Evolutionary conservation across 2,329 filamentous ascomycete species (phyloP).

Genomic region (Alternaria solani): DNA sequence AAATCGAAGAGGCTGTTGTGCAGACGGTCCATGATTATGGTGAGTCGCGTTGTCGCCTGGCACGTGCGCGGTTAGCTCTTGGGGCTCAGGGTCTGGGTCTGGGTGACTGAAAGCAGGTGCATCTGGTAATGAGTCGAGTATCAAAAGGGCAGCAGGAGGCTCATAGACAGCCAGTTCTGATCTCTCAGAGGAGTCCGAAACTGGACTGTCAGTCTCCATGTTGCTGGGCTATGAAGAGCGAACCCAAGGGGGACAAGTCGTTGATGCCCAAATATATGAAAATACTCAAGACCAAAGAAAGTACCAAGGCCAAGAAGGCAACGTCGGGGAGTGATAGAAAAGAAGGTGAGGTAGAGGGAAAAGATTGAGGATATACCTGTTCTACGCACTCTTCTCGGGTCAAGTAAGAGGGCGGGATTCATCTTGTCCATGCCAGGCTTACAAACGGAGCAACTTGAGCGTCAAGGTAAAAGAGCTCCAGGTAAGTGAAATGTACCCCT

Average conservation of each 20-base stretch:
- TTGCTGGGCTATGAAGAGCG: background rate
- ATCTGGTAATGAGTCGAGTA: background rate
- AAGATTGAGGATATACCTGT: constrained; percentile 31
- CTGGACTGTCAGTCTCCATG: background rate
- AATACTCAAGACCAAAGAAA: background rate
- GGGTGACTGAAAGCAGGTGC: constrained; percentile 9
- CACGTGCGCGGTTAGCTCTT: constrained; percentile 28
- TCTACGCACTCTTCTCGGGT: constrained; percentile 32
- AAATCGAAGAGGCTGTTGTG: constrained; percentile 22
- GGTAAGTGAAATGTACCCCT: background rate
- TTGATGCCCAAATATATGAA: background rate
- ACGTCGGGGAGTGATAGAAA: background rate
- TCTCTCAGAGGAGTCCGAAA: background rate
- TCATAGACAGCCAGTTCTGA: background rate
- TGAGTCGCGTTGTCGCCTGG: constrained; percentile 29
- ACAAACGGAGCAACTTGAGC: constrained; percentile 26
- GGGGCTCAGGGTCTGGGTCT: background rate
- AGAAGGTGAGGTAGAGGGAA: constrained; percentile 4
- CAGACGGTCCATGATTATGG: constrained; percentile 10
- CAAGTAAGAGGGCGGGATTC: constrained; percentile 40
- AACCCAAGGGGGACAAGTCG: background rate
- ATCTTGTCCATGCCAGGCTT: constrained; percentile 19
- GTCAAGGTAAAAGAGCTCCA: constrained; percentile 8
- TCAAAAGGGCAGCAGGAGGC: background rate
- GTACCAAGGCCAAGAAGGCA: background rate